phyloP scores from a whole-genome alignment of 805 yeast genomes.

The Myxozyma sirexii region DNA sequence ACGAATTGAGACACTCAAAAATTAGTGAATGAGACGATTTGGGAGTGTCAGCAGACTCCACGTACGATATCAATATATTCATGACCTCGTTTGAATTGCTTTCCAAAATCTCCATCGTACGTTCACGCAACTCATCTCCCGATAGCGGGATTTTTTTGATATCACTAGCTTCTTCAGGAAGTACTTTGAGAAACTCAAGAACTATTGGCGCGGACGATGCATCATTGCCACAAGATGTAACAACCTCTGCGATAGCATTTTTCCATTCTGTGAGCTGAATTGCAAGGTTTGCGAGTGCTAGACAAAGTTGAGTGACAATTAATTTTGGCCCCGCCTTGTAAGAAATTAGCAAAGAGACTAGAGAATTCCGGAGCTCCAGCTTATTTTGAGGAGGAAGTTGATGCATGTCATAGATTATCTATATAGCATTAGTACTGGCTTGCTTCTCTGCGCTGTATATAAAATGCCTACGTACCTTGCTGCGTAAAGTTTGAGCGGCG shows the following conservation, averaged over 20 bases:
- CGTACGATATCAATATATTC: slow-evolving; percentile 58
- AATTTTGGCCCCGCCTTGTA: slow-evolving; percentile 55
- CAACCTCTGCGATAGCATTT: slow-evolving; percentile 69
- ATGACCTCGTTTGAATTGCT: slow-evolving; percentile 71
- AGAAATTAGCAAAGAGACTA: slow-evolving; percentile 58
- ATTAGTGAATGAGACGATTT: slow-evolving; percentile 50
- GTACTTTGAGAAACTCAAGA: slow-evolving; percentile 77
- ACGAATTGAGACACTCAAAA: slow-evolving; percentile 77
- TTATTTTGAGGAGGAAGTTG: slow-evolving; percentile 70
- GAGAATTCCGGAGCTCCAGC: slow-evolving; percentile 64
- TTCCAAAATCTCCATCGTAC: slow-evolving; percentile 66
- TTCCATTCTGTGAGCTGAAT: slow-evolving; percentile 77
- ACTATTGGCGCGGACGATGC: slow-evolving; percentile 51
- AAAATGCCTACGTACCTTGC: slow-evolving; percentile 48
- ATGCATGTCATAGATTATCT: slow-evolving; percentile 76
- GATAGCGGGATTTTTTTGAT: slow-evolving; percentile 75
- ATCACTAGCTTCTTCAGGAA: slow-evolving; percentile 89
- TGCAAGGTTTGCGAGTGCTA: slow-evolving; percentile 79
- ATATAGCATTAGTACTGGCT: background rate
- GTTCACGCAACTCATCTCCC: slow-evolving; percentile 72
- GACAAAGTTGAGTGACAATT: slow-evolving; percentile 79
- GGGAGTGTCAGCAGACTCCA: slow-evolving; percentile 43
- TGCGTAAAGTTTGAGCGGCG: slow-evolving; percentile 87
- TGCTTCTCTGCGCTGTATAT: no score
- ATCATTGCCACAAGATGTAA: slow-evolving; percentile 48